phyloP scores from a whole-genome alignment of 169 alveolate genomes.

The Eimeria praecox region DNA sequence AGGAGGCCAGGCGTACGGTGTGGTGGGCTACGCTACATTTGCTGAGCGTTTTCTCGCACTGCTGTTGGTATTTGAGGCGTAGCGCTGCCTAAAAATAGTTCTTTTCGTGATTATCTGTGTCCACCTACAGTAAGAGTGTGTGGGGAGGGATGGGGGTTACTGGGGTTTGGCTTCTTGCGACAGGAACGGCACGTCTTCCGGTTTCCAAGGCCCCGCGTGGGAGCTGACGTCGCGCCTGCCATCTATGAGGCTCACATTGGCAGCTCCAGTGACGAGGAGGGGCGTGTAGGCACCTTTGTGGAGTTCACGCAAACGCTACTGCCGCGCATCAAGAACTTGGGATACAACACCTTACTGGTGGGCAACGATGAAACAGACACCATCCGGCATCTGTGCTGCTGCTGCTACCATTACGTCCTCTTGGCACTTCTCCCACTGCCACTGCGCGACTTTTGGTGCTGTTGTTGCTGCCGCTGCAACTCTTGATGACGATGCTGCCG shows the following conservation, averaged over 20 bases:
- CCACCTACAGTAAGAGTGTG: background rate
- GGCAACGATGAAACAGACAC: background rate
- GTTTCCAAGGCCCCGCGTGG: slow-evolving; percentile 87
- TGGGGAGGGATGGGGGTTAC: background rate
- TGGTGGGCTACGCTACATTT: background rate
- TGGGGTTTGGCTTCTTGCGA: background rate
- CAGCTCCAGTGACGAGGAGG: slow-evolving; percentile 90
- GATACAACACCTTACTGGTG: slow-evolving; percentile 89
- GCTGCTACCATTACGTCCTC: background rate
- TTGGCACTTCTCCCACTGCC: background rate
- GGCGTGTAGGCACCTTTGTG: slow-evolving; percentile 89
- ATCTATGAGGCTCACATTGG: slow-evolving; percentile 96
- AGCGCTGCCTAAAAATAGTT: background rate
- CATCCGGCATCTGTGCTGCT: background rate
- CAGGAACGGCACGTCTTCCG: slow-evolving; percentile 87
- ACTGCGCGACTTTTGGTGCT: no score
- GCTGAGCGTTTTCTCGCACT: background rate
- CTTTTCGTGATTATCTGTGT: background rate
- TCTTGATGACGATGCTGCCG: background rate
- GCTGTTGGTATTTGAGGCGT: background rate
- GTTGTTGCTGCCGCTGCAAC: background rate
- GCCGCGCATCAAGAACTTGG: slow-evolving; percentile 94
- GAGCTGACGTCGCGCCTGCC: slow-evolving; percentile 86
- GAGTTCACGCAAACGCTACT: slow-evolving; percentile 93
- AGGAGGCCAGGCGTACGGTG: background rate